Percentiles rank a stretch among this genome's conserved stretches.
phyloP scores from a whole-genome alignment of 495 filamentous ascomycete genomes.

The Saxispiralis lemnorum region DNA sequence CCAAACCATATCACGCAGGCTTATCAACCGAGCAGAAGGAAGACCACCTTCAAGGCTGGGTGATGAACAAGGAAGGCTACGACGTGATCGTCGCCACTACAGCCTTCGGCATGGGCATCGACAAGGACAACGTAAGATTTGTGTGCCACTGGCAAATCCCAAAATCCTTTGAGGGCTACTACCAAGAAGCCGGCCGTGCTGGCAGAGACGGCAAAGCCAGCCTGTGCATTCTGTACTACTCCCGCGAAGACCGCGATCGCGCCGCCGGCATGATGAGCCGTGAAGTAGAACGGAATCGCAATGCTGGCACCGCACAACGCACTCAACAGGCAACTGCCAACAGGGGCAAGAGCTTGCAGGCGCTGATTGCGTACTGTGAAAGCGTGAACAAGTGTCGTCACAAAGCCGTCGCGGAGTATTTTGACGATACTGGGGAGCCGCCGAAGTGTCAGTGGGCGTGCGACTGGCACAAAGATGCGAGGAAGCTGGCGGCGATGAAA shows the following conservation, averaged over 20 bases:
- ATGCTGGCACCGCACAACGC: not conserved
- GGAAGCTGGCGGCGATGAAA: slow-evolving; percentile 45
- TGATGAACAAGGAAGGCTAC: slow-evolving; percentile 53
- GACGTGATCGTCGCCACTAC: slow-evolving; percentile 89
- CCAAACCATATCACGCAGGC: slow-evolving; percentile 54
- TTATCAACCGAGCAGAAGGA: slow-evolving; percentile 44
- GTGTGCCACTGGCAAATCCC: slow-evolving; percentile 86
- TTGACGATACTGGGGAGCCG: slow-evolving; percentile 41
- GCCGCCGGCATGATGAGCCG: slow-evolving; percentile 30
- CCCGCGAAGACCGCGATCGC: slow-evolving; percentile 62
- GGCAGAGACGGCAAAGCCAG: slow-evolving; percentile 77
- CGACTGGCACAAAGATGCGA: slow-evolving; percentile 68
- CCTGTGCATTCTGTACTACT: slow-evolving; percentile 77
- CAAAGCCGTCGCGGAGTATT: slow-evolving; percentile 58
- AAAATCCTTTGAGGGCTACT: slow-evolving; percentile 85
- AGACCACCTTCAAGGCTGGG: slow-evolving; percentile 52
- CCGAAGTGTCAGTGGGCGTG: slow-evolving; percentile 68
- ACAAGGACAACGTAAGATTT: slow-evolving; percentile 83
- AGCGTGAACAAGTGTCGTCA: slow-evolving; percentile 56
- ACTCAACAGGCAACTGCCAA: slow-evolving; percentile 3
- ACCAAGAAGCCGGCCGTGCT: slow-evolving; percentile 86
- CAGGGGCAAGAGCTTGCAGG: slow-evolving; percentile 22
- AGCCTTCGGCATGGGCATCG: slow-evolving; percentile 95
- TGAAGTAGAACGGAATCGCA: slow-evolving; percentile 23
- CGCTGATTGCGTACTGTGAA: slow-evolving; percentile 66